Conservation (phyloP, 164 flowering plant species). For the Magnolia kwangsiensis region DNA sequence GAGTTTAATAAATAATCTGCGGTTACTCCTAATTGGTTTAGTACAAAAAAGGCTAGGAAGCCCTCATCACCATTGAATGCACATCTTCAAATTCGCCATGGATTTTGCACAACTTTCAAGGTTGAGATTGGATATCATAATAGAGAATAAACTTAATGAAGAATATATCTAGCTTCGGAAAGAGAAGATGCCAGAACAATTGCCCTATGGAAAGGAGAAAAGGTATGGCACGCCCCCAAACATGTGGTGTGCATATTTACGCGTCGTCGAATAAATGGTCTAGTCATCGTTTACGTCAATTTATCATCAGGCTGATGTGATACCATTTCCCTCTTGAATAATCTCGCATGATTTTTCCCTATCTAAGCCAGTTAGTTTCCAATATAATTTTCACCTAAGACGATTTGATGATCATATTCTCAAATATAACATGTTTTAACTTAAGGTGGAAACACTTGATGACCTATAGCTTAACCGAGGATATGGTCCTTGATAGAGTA, state of each 20-base stretch:
- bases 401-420: too few species aligned
- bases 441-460: too few species aligned
- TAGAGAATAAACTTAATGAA: constrained; percentile 20
- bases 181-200: constrained; percentile 50
- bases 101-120: background rate
- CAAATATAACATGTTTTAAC: too few species aligned
- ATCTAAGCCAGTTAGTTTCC: too few species aligned
- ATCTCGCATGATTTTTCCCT: too few species aligned
- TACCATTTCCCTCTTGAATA: background rate
- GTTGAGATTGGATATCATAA: constrained; percentile 8
- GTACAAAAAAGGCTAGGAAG: background rate
- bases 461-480: too few species aligned
- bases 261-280: constrained; percentile 28
- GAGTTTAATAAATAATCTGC: background rate
- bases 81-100: background rate
- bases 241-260: constrained; percentile 41
- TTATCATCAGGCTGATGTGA: background rate
- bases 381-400: too few species aligned
- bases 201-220: constrained; percentile 31
- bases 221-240: constrained; percentile 41
- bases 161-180: constrained; percentile 20
- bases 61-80: constrained; percentile 2
- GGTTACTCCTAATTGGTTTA: background rate
- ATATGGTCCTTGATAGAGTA: too few species aligned
- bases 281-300: background rate